Base-by-base conservation (phyloP, 306 rosid genomes). In the Dryas alaskensis region DNA sequence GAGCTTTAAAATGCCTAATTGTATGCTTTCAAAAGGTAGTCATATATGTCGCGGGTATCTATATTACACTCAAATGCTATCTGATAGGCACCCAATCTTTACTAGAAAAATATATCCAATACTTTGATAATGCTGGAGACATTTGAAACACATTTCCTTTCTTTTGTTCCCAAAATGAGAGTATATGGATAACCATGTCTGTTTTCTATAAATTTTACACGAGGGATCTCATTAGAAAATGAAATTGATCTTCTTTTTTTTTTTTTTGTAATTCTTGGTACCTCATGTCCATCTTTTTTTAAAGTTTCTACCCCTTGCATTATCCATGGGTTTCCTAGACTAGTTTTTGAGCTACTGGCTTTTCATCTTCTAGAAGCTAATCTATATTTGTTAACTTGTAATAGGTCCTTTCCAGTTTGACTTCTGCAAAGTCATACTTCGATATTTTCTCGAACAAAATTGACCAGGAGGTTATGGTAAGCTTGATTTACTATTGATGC, bases 371-470 rank as follows among this genome's bases (percentile, higher is more conserved):
- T 25, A 73, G 43, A 70, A 61, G 60, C 67, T 80, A 67, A 80
- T 53, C 8, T 39, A 13, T 42, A 59, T 71, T 71, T 45, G 12
- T 66, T 75, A 44, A 58, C 76, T 61, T 70, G 58, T 79, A 42
- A 82, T 85, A 90, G 98, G 96, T 93, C 69, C 90, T 93, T 74
- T 79, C 92, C 69, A 84, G 88, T 82, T 81, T 93, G 74, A 83
- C 93, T 62, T 87, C 96, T 6, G 92, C 84, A 52, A 85, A 87
- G 83, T 89, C 98, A 4, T 93, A 90, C 83, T 87, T 90, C 5
- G 90, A 93, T 69, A 78, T 86, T 40, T 89, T 90, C 84, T 80
- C 93, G 48, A 75, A 66, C 72, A 93, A 87, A 83, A 82, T 84
- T 59, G 91, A 90, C 76, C 82, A 83, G 79, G 89, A 89, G 71